Evolutionary conservation across 495 filamentous ascomycete species (phyloP).

Genomic region (Sabuloglossum arenarium): DNA sequence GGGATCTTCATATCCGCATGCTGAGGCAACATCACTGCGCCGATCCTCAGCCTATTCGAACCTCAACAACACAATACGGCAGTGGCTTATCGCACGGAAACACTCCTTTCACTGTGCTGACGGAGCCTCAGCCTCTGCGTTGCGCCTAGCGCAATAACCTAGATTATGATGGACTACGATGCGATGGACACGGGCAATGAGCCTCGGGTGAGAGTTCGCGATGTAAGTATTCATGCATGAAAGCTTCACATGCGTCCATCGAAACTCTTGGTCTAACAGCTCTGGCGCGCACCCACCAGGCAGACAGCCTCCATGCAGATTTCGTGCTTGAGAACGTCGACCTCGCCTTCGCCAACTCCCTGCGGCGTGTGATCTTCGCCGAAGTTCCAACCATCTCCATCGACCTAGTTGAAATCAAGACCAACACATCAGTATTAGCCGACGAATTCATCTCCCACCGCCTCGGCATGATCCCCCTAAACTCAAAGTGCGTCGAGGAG

Average conservation of each 20-base stretch:
- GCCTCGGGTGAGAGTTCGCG: conserved; percentile 15
- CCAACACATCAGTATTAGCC: conserved; percentile 71
- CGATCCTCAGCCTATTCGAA: no score
- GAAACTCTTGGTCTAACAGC: not conserved
- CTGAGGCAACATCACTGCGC: no score
- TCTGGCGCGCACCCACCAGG: conserved; percentile 21
- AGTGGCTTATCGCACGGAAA: no score
- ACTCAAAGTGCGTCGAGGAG: conserved; percentile 63
- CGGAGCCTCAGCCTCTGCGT: no score
- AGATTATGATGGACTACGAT: conserved; percentile 14
- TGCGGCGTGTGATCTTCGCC: conserved; percentile 79
- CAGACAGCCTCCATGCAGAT: conserved; percentile 47
- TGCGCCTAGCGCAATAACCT: not conserved
- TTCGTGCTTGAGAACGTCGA: conserved; percentile 65
- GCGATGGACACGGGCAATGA: conserved; percentile 13
- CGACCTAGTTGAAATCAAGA: conserved; percentile 27
- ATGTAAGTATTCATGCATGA: conserved; percentile 5
- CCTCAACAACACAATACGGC: no score
- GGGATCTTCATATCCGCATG: no score
- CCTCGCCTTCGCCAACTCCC: conserved; percentile 80
- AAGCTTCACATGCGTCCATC: no score
- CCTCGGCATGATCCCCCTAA: conserved; percentile 76
- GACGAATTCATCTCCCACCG: conserved; percentile 94
- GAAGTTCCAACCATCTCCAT: conserved; percentile 78
- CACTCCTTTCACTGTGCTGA: no score